Percentiles rank a stretch among this genome's conserved stretches.
These are phyloP conservation scores for Talaromyces albobiverticillius DNA, from an alignment of 2,329 filamentous ascomycete genomes.

Conservation along the genomic window DNA sequence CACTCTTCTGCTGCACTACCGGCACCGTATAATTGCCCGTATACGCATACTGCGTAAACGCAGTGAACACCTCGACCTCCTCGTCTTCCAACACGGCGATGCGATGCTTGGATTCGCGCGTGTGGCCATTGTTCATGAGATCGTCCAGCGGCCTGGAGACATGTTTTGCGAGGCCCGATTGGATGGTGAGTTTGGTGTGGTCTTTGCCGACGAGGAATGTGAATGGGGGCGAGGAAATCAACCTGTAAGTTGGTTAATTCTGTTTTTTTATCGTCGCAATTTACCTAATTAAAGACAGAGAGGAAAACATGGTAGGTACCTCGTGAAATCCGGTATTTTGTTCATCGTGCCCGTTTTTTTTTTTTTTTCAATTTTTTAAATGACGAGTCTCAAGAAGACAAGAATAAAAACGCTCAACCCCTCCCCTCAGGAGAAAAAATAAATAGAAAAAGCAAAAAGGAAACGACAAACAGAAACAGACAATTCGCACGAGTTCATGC, in stretches of 20 bases:
- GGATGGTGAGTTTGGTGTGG: conserved; percentile 47
- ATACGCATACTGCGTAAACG: conserved; percentile 51
- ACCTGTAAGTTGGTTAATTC: conserved; percentile 26
- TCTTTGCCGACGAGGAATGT: conserved; percentile 46
- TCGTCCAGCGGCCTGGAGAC: conserved; percentile 43
- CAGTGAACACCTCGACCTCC: conserved; percentile 48
- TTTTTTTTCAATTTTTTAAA: too few species aligned
- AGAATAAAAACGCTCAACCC: conserved; percentile 5
- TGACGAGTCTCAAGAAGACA: too few species aligned
- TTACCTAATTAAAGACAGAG: not conserved
- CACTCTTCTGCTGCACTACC: not conserved
- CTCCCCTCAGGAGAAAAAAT: conserved; percentile 11
- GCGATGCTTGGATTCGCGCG: conserved; percentile 43
- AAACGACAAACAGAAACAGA: not conserved
- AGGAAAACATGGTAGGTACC: conserved; percentile 20
- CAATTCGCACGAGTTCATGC: conserved; percentile 6
- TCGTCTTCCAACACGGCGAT: conserved; percentile 45
- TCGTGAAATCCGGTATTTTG: conserved; percentile 30
- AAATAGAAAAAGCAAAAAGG: conserved; percentile 4
- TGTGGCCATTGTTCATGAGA: conserved; percentile 47
- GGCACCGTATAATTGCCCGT: conserved; percentile 46
- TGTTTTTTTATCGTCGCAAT: not conserved
- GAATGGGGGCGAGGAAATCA: conserved; percentile 44
- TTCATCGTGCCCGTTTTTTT: too few species aligned
- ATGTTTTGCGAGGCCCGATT: conserved; percentile 43